Conservation (phyloP, 257 asterid species). For the Euphrasia confusa region DNA sequence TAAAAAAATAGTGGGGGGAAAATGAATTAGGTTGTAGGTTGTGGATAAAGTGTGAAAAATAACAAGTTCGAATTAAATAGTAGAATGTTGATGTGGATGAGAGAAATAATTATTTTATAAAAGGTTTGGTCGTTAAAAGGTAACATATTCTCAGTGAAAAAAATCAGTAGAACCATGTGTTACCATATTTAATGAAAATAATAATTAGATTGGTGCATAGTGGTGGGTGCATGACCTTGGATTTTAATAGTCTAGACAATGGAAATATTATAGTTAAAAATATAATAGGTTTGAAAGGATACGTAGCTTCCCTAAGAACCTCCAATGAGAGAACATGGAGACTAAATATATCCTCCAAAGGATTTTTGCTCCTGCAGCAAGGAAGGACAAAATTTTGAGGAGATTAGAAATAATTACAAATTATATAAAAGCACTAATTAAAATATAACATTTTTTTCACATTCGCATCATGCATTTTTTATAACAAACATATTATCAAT, state of each 20-base stretch:
- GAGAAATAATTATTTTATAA: too few species aligned
- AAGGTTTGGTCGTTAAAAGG: too few species aligned
- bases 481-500: conserved; percentile 1
- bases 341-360: conserved; percentile 49
- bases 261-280: conserved; percentile 13
- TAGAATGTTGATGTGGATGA: too few species aligned
- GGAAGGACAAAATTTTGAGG: conserved; percentile 23
- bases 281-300: conserved; percentile 51
- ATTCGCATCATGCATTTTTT: background rate
- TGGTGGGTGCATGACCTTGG: conserved; percentile 24
- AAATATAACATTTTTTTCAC: conserved; percentile 10
- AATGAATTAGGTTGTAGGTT: too few species aligned
- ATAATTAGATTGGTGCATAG: conserved; percentile 14
- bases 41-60: too few species aligned
- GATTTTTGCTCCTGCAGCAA: conserved; percentile 51
- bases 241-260: conserved; percentile 25
- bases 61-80: too few species aligned
- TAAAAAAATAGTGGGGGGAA: too few species aligned
- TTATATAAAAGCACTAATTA: conserved; percentile 1
- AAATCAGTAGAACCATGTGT: conserved; percentile 11
- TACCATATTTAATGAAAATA: conserved; percentile 16
- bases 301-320: conserved; percentile 96
- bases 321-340: conserved; percentile 90
- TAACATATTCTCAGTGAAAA: conserved; percentile 2
- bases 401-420: conserved; percentile 13